Evolutionary conservation across 495 filamentous ascomycete genomes (phyloP).

Genomic region (Penicillium roqueforti): DNA sequence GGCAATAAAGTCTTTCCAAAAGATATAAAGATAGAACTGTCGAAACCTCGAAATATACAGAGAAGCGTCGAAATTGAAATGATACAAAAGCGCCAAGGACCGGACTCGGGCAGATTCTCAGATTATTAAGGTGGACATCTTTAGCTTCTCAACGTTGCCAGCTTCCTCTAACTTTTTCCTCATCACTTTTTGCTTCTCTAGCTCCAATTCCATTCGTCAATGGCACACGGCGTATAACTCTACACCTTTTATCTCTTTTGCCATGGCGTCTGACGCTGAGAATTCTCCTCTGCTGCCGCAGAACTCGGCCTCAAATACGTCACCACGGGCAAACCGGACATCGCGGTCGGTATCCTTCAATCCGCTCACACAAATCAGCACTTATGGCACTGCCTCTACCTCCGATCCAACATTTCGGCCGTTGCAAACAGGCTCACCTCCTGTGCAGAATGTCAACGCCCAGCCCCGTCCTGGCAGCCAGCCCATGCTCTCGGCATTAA

Average conservation of each 20-base stretch:
- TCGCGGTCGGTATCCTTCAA: constrained; percentile 68
- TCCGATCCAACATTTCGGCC: constrained; percentile 43
- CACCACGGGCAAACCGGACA: constrained; percentile 39
- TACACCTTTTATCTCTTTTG: constrained; percentile 6
- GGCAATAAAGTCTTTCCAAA: background rate
- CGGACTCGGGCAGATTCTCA: background rate
- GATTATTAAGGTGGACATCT: constrained; percentile 9
- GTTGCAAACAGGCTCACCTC: constrained; percentile 38
- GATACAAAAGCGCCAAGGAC: constrained; percentile 5
- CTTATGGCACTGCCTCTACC: constrained; percentile 42
- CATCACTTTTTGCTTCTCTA: constrained; percentile 1
- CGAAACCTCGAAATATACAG: background rate
- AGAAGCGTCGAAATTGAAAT: background rate
- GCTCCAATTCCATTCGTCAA: constrained; percentile 16
- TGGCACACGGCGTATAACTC: constrained; percentile 16
- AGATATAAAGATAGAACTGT: background rate
- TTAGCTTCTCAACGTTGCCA: constrained; percentile 1
- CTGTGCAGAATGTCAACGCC: constrained; percentile 32
- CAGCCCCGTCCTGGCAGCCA: constrained; percentile 43
- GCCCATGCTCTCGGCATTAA: constrained; percentile 75
- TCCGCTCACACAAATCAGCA: constrained; percentile 57
- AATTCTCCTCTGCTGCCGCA: constrained; percentile 46
- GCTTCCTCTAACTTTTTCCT: background rate
- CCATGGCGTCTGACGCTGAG: constrained; percentile 44
- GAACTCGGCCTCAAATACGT: constrained; percentile 30